Evolutionary conservation across 352 stramenopile species (phyloP), one percentile per base, ranked within the genome.

Genomic region (Hyaloperonospora brassicae): DNA sequence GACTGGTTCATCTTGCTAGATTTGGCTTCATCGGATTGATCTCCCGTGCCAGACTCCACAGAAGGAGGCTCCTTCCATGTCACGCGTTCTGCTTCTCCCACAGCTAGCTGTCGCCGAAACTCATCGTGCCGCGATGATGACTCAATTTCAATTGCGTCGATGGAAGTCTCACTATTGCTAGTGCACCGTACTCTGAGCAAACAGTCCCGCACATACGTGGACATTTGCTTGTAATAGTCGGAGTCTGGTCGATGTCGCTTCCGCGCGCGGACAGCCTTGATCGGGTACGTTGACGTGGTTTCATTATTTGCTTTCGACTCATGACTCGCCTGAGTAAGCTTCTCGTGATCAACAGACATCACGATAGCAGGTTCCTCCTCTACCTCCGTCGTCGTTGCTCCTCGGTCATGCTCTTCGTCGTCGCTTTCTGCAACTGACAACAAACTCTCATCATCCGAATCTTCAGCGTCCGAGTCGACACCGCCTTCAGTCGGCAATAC

Each of bases 211-310:
- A 94, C 79, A 48, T 87, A 88, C 23, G 78, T 88, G 12, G 84
- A 89, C 81, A 94, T 92, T 41, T 86, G 76, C 55, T 82, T 83
- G 65, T 82, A 87, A 64, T 94, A 92, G 0, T 74, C 69, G 11
- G 79, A 89, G 60, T 91, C 76, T 12, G 84, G 84, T 0, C 81
- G 84, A 71, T 92, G 79, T 40, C 84, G 70, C 64, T 94, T 94
- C 39, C 79, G 70, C 22, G 80, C 84, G 14, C 84, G 79, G 50
- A 59, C 60, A 9, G 70, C 81, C 65, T 88, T 88, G 62, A 89
- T 89, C 46, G 76, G 74, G 61, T 90, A 89, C 25, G 55, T 51
- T 13, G 44, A 35, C 13, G 30, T 17, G 14, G 55, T 55, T 50
- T 62, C 57, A 22, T 49, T 64, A 52, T 23, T 56, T 22, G 3